A percentile compares a stretch with the other conserved stretches of the same genome.
phyloP scores from a whole-genome alignment of 73 alveolate species.

The Tetrahymena elliotti region DNA sequence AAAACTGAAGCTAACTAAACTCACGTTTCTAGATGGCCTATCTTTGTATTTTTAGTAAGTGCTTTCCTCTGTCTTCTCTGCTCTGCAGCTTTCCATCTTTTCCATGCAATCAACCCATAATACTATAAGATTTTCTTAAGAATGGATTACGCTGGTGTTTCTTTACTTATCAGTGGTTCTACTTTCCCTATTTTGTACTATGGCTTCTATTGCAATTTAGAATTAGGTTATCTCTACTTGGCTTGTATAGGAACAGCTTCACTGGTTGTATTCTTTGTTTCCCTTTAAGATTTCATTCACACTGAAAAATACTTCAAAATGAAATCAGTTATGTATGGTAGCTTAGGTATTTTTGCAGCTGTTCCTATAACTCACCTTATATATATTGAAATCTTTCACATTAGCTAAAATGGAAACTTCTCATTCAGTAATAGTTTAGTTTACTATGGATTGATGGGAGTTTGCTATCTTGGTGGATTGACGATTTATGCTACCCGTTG shows the following conservation, averaged over 20 bases:
- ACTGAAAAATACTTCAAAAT: constrained; percentile 65
- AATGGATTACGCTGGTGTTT: constrained; percentile 91
- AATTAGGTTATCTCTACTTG: constrained; percentile 38
- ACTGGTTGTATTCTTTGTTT: constrained; percentile 56
- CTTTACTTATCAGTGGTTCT: constrained; percentile 85
- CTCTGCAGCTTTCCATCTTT: constrained; percentile 75
- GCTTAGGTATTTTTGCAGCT: constrained; percentile 73
- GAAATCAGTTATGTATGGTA: constrained; percentile 68
- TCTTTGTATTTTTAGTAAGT: constrained; percentile 63
- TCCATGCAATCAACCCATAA: constrained; percentile 50
- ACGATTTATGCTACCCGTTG: constrained; percentile 58
- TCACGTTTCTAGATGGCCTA: constrained; percentile 67
- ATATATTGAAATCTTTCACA: constrained; percentile 15
- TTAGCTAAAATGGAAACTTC: neutral
- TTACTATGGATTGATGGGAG: constrained; percentile 69
- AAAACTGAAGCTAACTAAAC: neutral
- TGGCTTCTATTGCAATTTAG: constrained; percentile 70
- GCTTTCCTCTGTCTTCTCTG: constrained; percentile 79
- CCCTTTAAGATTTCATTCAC: constrained; percentile 69
- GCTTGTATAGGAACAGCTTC: constrained; percentile 37
- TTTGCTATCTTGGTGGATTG: constrained; percentile 71
- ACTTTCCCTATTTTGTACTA: constrained; percentile 84
- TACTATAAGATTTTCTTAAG: constrained; percentile 55
- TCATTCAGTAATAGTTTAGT: constrained; percentile 40
- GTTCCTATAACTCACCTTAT: constrained; percentile 66